Evolutionary conservation across 2,329 filamentous ascomycete genomes (phyloP).

Genomic region (Trichophyton equinum): DNA sequence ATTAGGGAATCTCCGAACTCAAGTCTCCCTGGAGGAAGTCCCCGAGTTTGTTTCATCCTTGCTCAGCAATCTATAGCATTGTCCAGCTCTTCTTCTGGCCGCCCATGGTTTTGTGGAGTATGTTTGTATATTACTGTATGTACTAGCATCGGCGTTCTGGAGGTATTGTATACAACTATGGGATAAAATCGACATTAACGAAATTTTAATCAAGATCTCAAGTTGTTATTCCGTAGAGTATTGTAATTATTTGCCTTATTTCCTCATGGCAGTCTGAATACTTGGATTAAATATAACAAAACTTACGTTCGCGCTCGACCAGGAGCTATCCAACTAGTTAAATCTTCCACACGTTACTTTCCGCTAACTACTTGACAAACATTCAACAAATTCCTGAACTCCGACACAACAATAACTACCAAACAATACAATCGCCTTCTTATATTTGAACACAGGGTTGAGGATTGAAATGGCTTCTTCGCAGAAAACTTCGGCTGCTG

Average conservation of each 20-base stretch:
- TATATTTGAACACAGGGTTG: neutral
- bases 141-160: neutral
- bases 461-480: neutral
- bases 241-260: too few relatives aligned
- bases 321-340: neutral
- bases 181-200: neutral
- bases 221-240: neutral
- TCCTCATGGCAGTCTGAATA: neutral
- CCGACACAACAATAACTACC: neutral
- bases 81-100: neutral
- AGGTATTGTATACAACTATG: neutral
- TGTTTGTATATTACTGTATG: neutral
- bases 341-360: neutral
- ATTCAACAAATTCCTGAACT: neutral
- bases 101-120: neutral
- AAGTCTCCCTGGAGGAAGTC: conserved; percentile 43
- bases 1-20: conserved; percentile 46
- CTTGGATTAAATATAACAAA: neutral
- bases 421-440: neutral
- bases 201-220: neutral
- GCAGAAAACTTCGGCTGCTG: conserved; percentile 2
- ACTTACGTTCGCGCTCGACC: neutral
- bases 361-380: neutral
- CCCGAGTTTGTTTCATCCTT: conserved; percentile 36
- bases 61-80: conserved; percentile 39